Conservation (phyloP, 441 rosid species). For the Syzygium malaccense region DNA sequence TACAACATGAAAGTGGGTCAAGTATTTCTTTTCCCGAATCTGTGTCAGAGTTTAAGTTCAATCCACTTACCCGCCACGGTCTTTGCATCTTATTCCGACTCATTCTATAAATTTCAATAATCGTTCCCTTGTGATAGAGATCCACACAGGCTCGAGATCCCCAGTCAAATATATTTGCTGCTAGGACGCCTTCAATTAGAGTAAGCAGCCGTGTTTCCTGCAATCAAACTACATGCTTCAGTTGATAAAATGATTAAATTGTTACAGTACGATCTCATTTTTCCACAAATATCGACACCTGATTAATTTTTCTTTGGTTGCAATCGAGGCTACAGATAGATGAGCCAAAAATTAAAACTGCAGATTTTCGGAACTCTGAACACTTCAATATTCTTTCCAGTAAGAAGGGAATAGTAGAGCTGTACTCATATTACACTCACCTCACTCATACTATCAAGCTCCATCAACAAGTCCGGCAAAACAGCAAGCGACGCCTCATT, state of each 20-base stretch:
- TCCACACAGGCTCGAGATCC: constrained; percentile 99
- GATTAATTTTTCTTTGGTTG: background rate
- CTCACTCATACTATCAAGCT: constrained; percentile 89
- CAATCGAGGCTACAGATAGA: background rate
- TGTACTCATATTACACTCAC: constrained; percentile 21
- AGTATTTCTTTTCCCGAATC: background rate
- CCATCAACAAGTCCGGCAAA: constrained; percentile 78
- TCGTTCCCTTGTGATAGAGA: constrained; percentile 94
- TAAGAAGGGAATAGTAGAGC: background rate
- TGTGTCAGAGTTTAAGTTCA: background rate
- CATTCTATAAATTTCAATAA: constrained; percentile 97
- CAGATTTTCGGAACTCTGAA: background rate
- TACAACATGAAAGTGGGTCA: constrained; percentile 14
- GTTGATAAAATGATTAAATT: background rate
- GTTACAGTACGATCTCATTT: background rate
- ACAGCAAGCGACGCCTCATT: constrained; percentile 99
- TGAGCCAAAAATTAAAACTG: background rate
- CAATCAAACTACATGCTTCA: constrained; percentile 9
- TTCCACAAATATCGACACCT: background rate
- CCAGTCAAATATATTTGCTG: constrained; percentile 99
- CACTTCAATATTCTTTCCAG: background rate
- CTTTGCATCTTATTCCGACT: constrained; percentile 98
- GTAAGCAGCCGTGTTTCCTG: constrained; percentile 90
- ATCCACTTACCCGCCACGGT: constrained; percentile 83
- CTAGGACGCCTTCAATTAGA: constrained; percentile 92